Base-by-base conservation (phyloP, 257 asterid species). In the Solanum appendiculatum region DNA sequence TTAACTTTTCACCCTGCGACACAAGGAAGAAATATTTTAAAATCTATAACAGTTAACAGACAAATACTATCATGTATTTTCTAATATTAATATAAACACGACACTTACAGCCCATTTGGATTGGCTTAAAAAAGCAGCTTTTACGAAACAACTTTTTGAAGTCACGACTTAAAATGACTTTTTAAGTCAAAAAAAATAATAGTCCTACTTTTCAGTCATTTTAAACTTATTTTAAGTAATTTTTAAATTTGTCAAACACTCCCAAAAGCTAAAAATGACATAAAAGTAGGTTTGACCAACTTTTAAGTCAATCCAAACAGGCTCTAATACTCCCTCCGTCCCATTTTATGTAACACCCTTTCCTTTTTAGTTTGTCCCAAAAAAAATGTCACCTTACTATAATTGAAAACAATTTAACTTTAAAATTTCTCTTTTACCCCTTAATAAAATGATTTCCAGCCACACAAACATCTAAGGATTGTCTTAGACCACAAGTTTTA, bases 1-100 rank as follows among this genome's bases (percentile, higher is more conserved):
- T 93, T 77, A 95, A 87, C 86, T 92, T 95, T 78, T 93, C 96
- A 36, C 94, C 96, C 98, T 95, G 88, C 83, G 68, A 33, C 74
- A 66, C 37, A 7, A 66, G 74, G 21, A 66, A 66, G 11, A 66
- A 27, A 66, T 13, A 27, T 6, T 27, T 13, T 27, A 66, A 6
- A 33, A 66, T 21, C 37, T 37, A 66, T 14, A 66, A 66, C 74
- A 66, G 37, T 63, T n/a, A 6, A n/a, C 33, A 63, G 70, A 13
- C 70, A n/a, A 64, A 64, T 12, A 64, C 72, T 13, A 64, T 25
- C 72, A 25, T 25, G 72, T 64, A 64, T 25, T 64, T 25, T 64
- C 34, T 56, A 69, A 64, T 23, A 69, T 20, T 85, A 51, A 13
- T 44, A 42, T 37, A 46, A 18, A 31, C 29, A 20, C 66, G 11